A percentile compares a stretch with the other conserved stretches of the same genome.
These are phyloP conservation scores for Pichia exigua DNA, from an alignment of 805 yeast genomes.

Conservation along the genomic window DNA sequence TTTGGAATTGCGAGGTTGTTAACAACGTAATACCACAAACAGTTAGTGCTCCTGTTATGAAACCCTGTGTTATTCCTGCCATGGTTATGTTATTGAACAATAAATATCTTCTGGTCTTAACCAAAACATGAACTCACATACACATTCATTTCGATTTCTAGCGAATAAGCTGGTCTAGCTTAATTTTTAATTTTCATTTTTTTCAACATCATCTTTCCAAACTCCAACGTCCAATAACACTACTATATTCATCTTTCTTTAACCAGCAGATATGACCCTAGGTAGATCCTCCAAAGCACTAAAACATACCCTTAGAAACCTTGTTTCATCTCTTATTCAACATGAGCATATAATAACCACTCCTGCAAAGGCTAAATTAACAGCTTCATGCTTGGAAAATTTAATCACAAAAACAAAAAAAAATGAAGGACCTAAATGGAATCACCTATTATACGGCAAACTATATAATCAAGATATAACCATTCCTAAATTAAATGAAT, in stretches of 20 bases:
- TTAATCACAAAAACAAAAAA: constrained; percentile 52
- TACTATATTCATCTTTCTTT: not conserved
- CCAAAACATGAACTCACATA: no score
- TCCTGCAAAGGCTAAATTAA: constrained; percentile 64
- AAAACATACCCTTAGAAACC: constrained; percentile 51
- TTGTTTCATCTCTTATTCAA: constrained; percentile 59
- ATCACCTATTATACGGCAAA: constrained; percentile 27
- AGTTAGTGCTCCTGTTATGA: constrained; percentile 53
- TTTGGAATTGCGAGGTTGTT: constrained; percentile 48
- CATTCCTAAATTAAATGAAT: constrained; percentile 59
- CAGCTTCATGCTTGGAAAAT: constrained; percentile 56
- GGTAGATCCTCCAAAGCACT: constrained; percentile 45
- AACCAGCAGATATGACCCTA: constrained; percentile 18
- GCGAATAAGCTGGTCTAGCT: no score
- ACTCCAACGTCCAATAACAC: no score
- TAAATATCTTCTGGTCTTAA: no score
- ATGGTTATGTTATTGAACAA: constrained; percentile 11
- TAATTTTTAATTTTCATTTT: no score
- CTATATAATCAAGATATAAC: constrained; percentile 42
- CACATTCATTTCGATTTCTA: no score
- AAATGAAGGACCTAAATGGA: constrained; percentile 18
- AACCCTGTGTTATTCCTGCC: constrained; percentile 46
- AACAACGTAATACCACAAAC: constrained; percentile 57
- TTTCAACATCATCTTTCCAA: no score
- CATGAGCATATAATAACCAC: constrained; percentile 70